Base-by-base conservation (phyloP, 345 rosid species). In the Turritis glabra region DNA sequence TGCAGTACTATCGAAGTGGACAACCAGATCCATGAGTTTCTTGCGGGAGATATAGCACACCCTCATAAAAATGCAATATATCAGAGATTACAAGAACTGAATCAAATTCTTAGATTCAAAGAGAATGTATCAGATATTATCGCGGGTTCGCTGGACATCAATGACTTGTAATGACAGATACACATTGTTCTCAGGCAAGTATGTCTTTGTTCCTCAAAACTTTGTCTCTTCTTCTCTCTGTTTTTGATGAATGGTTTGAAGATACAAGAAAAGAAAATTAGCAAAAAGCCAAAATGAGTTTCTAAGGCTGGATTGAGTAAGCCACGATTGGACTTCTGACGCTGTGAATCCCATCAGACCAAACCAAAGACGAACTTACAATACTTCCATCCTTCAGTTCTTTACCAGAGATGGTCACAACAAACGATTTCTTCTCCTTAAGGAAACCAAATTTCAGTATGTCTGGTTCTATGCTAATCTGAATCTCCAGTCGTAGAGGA, bases 1-100 rank as follows among this genome's bases (percentile, higher is more conserved):
- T 84, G 89, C 59, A 89, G 95, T 69, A 87, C 80, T 35, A 79
- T 89, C 40, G 88, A 89, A 74, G 79, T 85, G 46, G 72, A 83
- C 58, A 82, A 79, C 65, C 69, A 82, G 67, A 80, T 89, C 52
- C 90, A 89, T 46, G 85, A 87, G 75, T 87, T 89, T 65, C 65
- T 81, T 77, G 58, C 76, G 33, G 88, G 92, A 44, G 96, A 85
- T 62, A 51, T 46, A 40, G 40, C 80, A 48, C 90, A 89, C 66
- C 85, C 85, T 18, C 79, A 79, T 52, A 85, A 83, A 62, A 81
- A 73, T 74, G 72, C 71, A 75, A 86, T 89, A 61, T 86, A 86
- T 81, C 61, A 64, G 50, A 89, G 78, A 81, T 59, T 88, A 62
- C 79, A 80, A 73, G 88, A 87, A 73, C 64, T 89, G 81, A 80